These are phyloP conservation scores for Barnettozyma salicaria DNA, from an alignment of 805 yeast species.

Conservation along the genomic window DNA sequence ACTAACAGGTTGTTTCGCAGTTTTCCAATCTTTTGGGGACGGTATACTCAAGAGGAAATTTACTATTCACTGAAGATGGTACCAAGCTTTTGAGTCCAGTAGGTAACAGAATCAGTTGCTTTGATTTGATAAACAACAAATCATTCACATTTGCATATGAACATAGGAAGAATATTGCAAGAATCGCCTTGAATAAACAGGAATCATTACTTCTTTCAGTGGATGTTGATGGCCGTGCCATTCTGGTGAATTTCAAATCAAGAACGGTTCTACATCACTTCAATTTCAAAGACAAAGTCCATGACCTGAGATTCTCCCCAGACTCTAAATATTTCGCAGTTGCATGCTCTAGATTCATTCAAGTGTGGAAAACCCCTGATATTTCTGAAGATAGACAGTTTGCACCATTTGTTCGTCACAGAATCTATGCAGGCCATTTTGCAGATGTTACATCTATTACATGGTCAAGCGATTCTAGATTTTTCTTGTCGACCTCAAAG, in stretches of 20 bases:
- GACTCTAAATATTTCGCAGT: conserved; percentile 85
- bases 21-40: conserved; percentile 90
- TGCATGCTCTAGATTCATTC: conserved; percentile 75
- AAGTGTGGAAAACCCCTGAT: conserved; percentile 91
- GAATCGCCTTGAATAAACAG: conserved; percentile 79
- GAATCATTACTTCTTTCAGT: conserved; percentile 75
- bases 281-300: conserved; percentile 78
- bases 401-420: conserved; percentile 89
- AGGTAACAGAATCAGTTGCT: conserved; percentile 86
- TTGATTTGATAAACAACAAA: conserved; percentile 76
- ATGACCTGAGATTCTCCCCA: conserved; percentile 76
- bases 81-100: conserved; percentile 81
- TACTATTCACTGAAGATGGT: conserved; percentile 83
- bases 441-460: conserved; percentile 69
- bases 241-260: conserved; percentile 76
- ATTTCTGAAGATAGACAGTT: conserved; percentile 80
- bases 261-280: conserved; percentile 88
- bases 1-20: conserved; percentile 27
- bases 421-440: conserved; percentile 90
- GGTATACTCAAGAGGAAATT: conserved; percentile 89
- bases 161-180: conserved; percentile 76
- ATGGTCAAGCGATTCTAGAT: conserved; percentile 91
- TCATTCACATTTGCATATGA: conserved; percentile 90
- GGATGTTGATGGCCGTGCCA: conserved; percentile 90
- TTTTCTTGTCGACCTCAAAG: conserved; percentile 77